Conservation (phyloP, 192 early-diverging fungal genomes). For the Backusella luteola region DNA sequence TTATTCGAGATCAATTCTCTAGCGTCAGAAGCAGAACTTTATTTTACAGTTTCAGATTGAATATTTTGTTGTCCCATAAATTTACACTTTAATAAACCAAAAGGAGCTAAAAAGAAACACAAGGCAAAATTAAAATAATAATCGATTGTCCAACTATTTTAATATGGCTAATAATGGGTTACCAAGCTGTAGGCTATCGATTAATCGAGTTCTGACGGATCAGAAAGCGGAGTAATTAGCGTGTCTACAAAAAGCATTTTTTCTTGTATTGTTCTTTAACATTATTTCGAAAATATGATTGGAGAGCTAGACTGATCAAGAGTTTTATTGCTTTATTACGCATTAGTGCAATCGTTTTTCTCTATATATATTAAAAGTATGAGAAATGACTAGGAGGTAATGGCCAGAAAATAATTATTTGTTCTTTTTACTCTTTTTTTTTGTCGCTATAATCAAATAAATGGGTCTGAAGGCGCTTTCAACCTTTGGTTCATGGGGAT, state of each 20-base stretch:
- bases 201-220: neutral
- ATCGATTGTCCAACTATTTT: neutral
- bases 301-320: too few relatives aligned
- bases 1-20: neutral
- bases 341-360: too few relatives aligned
- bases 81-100: too few relatives aligned
- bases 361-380: neutral
- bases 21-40: neutral
- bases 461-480: neutral
- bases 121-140: neutral
- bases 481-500: neutral
- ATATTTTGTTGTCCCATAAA: neutral
- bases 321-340: too few relatives aligned
- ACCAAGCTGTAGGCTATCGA: neutral
- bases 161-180: neutral
- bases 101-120: neutral
- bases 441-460: neutral
- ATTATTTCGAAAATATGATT: too few relatives aligned
- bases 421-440: too few relatives aligned
- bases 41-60: neutral
- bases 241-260: neutral
- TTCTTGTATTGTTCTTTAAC: too few relatives aligned
- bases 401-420: neutral
- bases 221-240: neutral
- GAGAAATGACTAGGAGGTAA: neutral